Conservation (phyloP, 805 yeast genomes). For the Saturnispora galanensis region DNA sequence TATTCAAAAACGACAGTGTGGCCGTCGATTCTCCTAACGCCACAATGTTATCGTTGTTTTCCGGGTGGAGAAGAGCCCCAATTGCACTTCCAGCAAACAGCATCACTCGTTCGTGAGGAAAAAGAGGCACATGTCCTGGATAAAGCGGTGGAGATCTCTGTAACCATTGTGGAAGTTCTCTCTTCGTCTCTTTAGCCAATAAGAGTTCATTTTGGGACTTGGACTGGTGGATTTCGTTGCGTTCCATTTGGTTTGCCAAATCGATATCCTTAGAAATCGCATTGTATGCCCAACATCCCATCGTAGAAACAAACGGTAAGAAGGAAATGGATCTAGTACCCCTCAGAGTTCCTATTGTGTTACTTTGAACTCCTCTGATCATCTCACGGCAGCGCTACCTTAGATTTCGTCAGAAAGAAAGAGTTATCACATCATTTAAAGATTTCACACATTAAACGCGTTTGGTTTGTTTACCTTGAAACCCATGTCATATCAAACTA, state of each 20-base stretch:
- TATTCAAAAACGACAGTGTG: slow-evolving; percentile 50
- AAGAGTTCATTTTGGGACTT: slow-evolving; percentile 23
- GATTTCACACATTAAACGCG: too few species aligned
- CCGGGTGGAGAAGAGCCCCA: slow-evolving; percentile 72
- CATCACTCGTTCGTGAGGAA: slow-evolving; percentile 47
- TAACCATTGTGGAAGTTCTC: slow-evolving; percentile 21
- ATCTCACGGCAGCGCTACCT: too few species aligned
- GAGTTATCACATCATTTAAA: too few species aligned
- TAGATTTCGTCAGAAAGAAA: background rate
- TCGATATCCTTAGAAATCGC: slow-evolving; percentile 33
- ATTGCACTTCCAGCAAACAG: slow-evolving; percentile 66
- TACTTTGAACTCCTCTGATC: too few species aligned
- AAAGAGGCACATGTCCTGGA: slow-evolving; percentile 74
- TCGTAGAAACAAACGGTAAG: background rate
- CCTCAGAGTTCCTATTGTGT: too few species aligned
- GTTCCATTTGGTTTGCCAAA: slow-evolving; percentile 53
- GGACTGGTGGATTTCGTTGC: slow-evolving; percentile 35
- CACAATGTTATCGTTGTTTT: slow-evolving; percentile 62
- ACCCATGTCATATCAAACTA: too few species aligned
- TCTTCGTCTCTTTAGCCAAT: slow-evolving; percentile 9
- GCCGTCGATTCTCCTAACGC: slow-evolving; percentile 91
- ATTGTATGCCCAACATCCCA: slow-evolving; percentile 7
- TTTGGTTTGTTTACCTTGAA: too few species aligned
- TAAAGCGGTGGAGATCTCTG: slow-evolving; percentile 38
- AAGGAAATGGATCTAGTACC: background rate